Evolutionary conservation across 2,329 filamentous ascomycete genomes (phyloP), one percentile per base, ranked within the genome.

Genomic region (Talaromyces sp.): DNA sequence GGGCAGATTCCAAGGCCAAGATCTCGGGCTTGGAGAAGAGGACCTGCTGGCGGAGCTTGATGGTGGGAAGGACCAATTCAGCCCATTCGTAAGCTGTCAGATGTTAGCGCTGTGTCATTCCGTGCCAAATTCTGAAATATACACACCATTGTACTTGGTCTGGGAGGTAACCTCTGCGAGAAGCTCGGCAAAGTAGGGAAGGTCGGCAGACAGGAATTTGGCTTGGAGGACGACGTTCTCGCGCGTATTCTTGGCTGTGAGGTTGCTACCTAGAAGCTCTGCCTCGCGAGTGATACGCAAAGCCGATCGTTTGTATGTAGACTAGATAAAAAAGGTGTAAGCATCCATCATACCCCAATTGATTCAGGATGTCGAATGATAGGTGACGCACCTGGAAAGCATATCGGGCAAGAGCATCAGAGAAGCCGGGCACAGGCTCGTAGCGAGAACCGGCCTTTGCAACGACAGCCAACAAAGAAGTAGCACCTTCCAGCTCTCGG

Each of bases 181-280:
- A 70, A 99, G 86, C 85, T 99, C 95, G 75, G 93, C 88, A 80
- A 97, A 99, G 87, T 98, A 99, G 72, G 95, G 95, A 71, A 99
- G 88, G 79, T 99, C 93, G 78, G 95, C 89, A 78, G 92, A 89
- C 71, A 99, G 88, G 86, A 99, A 99, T 84, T 90, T 96, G 78
- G 95, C 92, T 81, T 94, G 89, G 75, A 99, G 83, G 67, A 99
- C 88, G 69, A 99, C 83, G 77, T 93, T 93, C 85, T 99, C 95
- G 76, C 94, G 90, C 73, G 92, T 93, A 83, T 97, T 93, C 81
- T 91, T 92, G 70, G 94, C 85, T 73, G 84, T 86, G 82, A 98
- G 88, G 87, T 94, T 89, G 74, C 92, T 92, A 78, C 96, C 95
- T 70, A 99, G 88, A 68, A 99, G 90, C 83, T 99, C 95, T 74